Conservation (phyloP, 2,329 filamentous ascomycete species). For the Diaporthe batatas region DNA sequence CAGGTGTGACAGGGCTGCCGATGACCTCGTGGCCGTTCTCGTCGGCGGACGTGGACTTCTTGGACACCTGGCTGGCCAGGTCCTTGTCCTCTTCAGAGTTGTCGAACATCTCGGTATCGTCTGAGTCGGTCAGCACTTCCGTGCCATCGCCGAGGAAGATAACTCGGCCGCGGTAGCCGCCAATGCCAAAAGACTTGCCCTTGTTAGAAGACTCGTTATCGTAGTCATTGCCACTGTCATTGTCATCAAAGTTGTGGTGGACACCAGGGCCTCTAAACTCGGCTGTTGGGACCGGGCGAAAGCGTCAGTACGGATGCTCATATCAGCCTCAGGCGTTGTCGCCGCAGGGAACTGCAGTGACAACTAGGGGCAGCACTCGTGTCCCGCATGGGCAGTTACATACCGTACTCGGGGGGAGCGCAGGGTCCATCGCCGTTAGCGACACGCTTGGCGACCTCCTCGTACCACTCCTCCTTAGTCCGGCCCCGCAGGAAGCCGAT, state of each 20-base stretch:
- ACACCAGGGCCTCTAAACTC: conserved; percentile 88
- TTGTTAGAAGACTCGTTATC: conserved; percentile 72
- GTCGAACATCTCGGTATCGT: conserved; percentile 95
- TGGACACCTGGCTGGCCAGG: conserved; percentile 84
- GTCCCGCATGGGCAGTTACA: conserved; percentile 61
- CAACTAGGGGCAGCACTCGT: background rate
- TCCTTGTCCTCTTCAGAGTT: conserved; percentile 88
- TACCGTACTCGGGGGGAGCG: conserved; percentile 99
- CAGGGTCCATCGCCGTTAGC: conserved; percentile 97
- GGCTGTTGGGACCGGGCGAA: conserved; percentile 64
- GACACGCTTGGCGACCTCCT: conserved; percentile 92
- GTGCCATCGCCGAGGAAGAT: conserved; percentile 97
- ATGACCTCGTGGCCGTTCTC: conserved; percentile 42
- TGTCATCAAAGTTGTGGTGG: conserved; percentile 86
- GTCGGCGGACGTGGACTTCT: conserved; percentile 59
- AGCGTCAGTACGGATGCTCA: conserved; percentile 42
- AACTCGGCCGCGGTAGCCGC: conserved; percentile 85
- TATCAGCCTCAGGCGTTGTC: background rate
- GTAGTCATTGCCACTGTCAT: conserved; percentile 81
- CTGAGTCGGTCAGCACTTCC: conserved; percentile 88
- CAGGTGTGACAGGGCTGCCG: conserved; percentile 42
- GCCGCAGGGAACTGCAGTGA: background rate
- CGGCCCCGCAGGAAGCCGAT: conserved; percentile 91
- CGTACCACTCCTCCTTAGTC: conserved; percentile 98
- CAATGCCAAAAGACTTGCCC: conserved; percentile 71